phyloP scores from a whole-genome alignment of 2,329 filamentous ascomycete species.

The Trichoderma cornu-damae region DNA sequence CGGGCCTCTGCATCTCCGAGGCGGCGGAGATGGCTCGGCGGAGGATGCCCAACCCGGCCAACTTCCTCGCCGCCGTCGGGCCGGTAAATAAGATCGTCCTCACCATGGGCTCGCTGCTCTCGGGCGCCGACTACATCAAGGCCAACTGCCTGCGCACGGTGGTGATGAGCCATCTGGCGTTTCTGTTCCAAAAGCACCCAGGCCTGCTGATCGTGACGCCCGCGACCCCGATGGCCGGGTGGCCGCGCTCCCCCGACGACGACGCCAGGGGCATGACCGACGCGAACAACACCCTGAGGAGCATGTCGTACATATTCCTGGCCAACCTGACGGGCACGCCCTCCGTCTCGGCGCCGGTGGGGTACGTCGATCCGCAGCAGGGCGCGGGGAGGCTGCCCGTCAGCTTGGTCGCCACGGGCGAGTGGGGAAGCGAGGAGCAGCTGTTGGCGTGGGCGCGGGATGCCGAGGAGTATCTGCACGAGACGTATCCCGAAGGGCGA shows the following conservation, averaged over 20 bases:
- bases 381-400: slow-evolving; percentile 57
- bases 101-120: slow-evolving; percentile 57
- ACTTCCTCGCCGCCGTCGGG: slow-evolving; percentile 54
- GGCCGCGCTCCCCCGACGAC: slow-evolving; percentile 57
- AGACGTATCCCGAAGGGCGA: slow-evolving; percentile 44
- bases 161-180: slow-evolving; percentile 72
- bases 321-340: slow-evolving; percentile 79
- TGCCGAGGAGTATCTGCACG: slow-evolving; percentile 51
- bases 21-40: slow-evolving; percentile 47
- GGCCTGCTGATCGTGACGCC: slow-evolving; percentile 76
- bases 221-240: slow-evolving; percentile 69
- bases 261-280: slow-evolving; percentile 69
- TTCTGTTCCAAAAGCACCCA: slow-evolving; percentile 64
- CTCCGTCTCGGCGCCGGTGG: slow-evolving; percentile 67
- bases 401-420: slow-evolving; percentile 58
- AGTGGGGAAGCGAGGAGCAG: slow-evolving; percentile 63
- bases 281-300: slow-evolving; percentile 64
- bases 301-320: slow-evolving; percentile 82
- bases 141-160: slow-evolving; percentile 68
- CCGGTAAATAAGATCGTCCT: slow-evolving; percentile 67
- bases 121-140: slow-evolving; percentile 64
- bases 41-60: slow-evolving; percentile 39
- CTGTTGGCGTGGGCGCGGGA: slow-evolving; percentile 57
- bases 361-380: slow-evolving; percentile 57
- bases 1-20: slow-evolving; percentile 71